Base-by-base conservation (phyloP, 106 monocot species). In the Acorus calamus region DNA sequence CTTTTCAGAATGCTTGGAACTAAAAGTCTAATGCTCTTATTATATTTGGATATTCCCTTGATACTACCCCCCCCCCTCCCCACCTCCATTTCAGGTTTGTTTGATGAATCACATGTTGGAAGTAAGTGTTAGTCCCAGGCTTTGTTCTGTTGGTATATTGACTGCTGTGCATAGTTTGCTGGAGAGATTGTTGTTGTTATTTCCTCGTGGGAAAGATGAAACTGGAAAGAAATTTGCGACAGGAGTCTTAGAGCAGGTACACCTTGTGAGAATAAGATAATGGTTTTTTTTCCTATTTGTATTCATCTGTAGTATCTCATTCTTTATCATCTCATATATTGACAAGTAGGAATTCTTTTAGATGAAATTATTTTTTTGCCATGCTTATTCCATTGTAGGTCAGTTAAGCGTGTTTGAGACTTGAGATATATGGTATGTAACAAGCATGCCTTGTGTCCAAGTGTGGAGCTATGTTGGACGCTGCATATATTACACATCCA, bases 111-210 rank as follows among this genome's bases (percentile, higher is more conserved):
- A 69, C 47, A 81, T 67, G 71, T 59, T 77, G 56, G 66, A 62
- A 8, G 70, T 68, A 71, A 68, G 42, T 79, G 65, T 47, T 57
- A 59, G 53, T 53, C 50, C 41, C 13, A 75, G 71, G 52, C 42
- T 66, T 62, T 49, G 47, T 52, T 74, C 61, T 67, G 47, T 51
- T 46, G 47, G 65, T 49, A 70, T 82, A 52, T 53, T 94, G 70
- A 77, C 77, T 13, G 63, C 73, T 42, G 69, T 84, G 3, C 57
- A 52, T 65, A 45, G 63, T 71, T 76, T 94, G 57, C 64, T 94
- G 58, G 63, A 11, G 49, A 73, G 58, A n/a, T 78, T 68, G 46
- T 56, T 50, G 14, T 61, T 64, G 46, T 69, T 43, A 43, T 50
- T 55, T 65, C 66, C 56, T 61, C 51, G 9, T 14, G 42, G 53